These are phyloP conservation scores for Jacaranda copaia DNA, from an alignment of 257 asterid genomes.

Conservation along the genomic window DNA sequence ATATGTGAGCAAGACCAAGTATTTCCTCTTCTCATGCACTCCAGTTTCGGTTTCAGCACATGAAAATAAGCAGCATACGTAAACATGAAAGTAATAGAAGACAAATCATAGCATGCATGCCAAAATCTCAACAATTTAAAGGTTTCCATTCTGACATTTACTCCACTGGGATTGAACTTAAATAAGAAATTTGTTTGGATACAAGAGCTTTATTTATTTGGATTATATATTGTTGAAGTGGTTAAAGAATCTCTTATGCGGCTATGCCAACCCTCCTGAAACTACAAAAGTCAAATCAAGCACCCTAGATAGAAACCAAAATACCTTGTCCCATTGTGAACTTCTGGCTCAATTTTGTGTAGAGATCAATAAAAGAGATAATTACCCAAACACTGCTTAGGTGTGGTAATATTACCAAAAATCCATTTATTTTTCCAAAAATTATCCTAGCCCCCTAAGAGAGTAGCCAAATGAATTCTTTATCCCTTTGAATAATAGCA, in stretches of 20 bases:
- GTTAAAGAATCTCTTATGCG: slow-evolving; percentile 2
- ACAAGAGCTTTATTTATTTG: background rate
- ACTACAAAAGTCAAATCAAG: background rate
- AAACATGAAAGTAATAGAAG: background rate
- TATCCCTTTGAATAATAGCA: background rate
- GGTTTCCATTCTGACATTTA: background rate
- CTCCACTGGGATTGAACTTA: background rate
- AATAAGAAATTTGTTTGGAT: too few relatives aligned
- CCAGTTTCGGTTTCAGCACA: too few relatives aligned
- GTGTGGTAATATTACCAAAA: background rate
- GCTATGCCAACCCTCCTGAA: background rate
- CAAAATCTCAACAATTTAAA: background rate
- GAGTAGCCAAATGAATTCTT: background rate
- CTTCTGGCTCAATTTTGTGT: background rate
- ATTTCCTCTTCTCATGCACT: too few relatives aligned
- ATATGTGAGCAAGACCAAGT: too few relatives aligned
- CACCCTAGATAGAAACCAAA: slow-evolving; percentile 15
- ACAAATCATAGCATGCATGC: slow-evolving; percentile 7
- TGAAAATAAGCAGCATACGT: too few relatives aligned
- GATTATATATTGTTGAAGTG: background rate
- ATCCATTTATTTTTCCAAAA: too few relatives aligned
- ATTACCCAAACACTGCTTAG: too few relatives aligned
- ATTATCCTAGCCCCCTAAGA: too few relatives aligned
- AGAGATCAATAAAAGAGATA: too few relatives aligned
- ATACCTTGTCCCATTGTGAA: background rate